A percentile compares a stretch with the other conserved stretches of the same genome.
phyloP scores from a whole-genome alignment of 371 early-diverging fungal species.

The Circinella minor region DNA sequence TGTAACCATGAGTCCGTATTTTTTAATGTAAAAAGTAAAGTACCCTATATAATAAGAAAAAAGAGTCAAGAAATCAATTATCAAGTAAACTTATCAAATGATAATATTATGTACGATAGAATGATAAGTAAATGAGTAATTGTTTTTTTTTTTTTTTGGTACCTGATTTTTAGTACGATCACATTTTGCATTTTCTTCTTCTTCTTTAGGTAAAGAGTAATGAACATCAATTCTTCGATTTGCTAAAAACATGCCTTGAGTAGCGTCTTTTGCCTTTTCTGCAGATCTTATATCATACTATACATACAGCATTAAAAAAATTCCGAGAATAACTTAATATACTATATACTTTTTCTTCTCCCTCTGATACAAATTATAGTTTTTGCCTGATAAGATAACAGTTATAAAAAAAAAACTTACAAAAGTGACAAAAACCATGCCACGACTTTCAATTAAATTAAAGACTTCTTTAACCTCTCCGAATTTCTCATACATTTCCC shows the following conservation, averaged over 20 bases:
- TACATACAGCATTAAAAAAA: background rate
- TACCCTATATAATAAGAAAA: conserved; percentile 39
- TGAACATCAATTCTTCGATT: conserved; percentile 61
- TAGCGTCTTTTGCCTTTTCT: conserved; percentile 46
- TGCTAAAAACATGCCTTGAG: conserved; percentile 42
- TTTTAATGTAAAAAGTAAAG: conserved; percentile 51
- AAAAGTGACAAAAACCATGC: conserved; percentile 60
- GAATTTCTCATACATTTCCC: conserved; percentile 43
- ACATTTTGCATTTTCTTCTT: conserved; percentile 50
- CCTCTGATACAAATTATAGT: too few species aligned
- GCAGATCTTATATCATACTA: conserved; percentile 60
- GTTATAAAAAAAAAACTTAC: conserved; percentile 37
- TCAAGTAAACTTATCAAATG: too few species aligned
- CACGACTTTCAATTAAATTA: conserved; percentile 51
- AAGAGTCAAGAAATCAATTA: too few species aligned
- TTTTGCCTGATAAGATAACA: too few species aligned
- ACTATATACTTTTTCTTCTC: too few species aligned
- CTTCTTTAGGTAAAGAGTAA: conserved; percentile 63
- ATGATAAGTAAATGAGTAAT: too few species aligned
- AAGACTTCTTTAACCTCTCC: conserved; percentile 59
- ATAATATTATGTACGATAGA: too few species aligned
- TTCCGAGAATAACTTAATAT: background rate
- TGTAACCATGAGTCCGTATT: conserved; percentile 37
- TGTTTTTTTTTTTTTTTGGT: too few species aligned
- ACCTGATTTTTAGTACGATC: conserved; percentile 62